phyloP scores from a whole-genome alignment of 345 rosid species.

The Syzygium grande region DNA sequence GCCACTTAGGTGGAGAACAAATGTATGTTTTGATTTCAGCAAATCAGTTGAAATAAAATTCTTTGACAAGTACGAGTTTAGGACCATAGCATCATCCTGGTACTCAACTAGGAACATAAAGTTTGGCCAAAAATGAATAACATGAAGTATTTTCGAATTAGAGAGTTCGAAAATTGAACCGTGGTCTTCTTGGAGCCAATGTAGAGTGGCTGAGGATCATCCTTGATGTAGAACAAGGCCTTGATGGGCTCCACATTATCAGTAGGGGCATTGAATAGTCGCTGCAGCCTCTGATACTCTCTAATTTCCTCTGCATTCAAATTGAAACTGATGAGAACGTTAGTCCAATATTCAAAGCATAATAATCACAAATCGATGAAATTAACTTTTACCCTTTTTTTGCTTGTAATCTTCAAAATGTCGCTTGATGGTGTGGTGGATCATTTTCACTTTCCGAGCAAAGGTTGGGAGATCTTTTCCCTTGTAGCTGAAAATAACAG shows the following conservation, averaged over 20 bases:
- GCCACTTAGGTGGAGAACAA: background rate
- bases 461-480: background rate
- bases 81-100: background rate
- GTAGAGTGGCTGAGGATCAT: slow-evolving; percentile 27
- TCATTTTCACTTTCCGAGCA: background rate
- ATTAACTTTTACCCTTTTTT: background rate
- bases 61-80: background rate
- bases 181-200: slow-evolving; percentile 23
- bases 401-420: slow-evolving; percentile 4
- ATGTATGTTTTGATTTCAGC: background rate
- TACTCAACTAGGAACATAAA: background rate
- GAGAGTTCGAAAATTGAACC: slow-evolving; percentile 7
- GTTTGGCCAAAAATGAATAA: background rate
- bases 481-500: background rate
- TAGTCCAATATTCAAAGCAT: background rate
- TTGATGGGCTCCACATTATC: slow-evolving; percentile 34
- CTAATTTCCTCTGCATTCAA: slow-evolving; percentile 22
- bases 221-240: slow-evolving; percentile 28
- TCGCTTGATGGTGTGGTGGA: background rate
- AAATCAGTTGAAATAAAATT: background rate
- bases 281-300: slow-evolving; percentile 17
- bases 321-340: background rate
- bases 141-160: background rate
- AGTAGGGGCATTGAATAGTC: slow-evolving; percentile 9
- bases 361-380: background rate